A percentile compares a stretch with the other conserved stretches of the same genome.
Conservation (phyloP, 2,329 filamentous ascomycete species). For the Erysiphe pulchra region DNA sequence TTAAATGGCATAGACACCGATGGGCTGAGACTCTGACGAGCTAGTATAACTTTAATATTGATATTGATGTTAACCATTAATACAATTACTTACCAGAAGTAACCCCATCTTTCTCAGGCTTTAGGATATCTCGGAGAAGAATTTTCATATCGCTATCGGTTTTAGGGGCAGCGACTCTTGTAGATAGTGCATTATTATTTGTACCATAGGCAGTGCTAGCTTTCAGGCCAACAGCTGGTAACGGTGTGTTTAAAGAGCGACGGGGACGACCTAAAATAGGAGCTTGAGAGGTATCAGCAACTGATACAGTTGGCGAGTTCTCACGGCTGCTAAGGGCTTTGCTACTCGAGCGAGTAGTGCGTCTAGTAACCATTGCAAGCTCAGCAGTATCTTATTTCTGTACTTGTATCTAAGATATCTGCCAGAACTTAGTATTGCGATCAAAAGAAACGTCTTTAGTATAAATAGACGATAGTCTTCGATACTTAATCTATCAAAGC, state of each 20-base stretch:
- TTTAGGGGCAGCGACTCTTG: conserved; percentile 2
- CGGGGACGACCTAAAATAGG: conserved; percentile 5
- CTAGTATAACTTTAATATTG: not conserved
- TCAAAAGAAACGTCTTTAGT: too few relatives aligned
- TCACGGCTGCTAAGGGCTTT: conserved; percentile 6
- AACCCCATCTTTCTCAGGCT: conserved; percentile 3
- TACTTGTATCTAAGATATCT: too few relatives aligned
- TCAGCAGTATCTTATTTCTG: too few relatives aligned
- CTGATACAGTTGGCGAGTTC: conserved; percentile 4
- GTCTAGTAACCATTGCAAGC: conserved; percentile 8
- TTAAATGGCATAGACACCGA: not conserved
- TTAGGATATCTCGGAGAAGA: conserved; percentile 5
- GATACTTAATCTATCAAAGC: too few relatives aligned
- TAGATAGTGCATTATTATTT: conserved; percentile 5
- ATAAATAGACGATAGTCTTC: too few relatives aligned
- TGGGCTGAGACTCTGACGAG: not conserved
- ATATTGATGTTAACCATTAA: not conserved
- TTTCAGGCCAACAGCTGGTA: conserved; percentile 6
- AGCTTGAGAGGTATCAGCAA: conserved; percentile 4
- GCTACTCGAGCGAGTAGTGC: conserved; percentile 7
- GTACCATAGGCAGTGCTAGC: conserved; percentile 11
- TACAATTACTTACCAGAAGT: conserved; percentile 1
- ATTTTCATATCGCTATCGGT: conserved; percentile 3
- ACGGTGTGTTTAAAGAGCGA: conserved; percentile 2
- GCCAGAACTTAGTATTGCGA: too few relatives aligned